Conservation (phyloP, 352 stramenopile species). For the Globisporangium ultimum region DNA sequence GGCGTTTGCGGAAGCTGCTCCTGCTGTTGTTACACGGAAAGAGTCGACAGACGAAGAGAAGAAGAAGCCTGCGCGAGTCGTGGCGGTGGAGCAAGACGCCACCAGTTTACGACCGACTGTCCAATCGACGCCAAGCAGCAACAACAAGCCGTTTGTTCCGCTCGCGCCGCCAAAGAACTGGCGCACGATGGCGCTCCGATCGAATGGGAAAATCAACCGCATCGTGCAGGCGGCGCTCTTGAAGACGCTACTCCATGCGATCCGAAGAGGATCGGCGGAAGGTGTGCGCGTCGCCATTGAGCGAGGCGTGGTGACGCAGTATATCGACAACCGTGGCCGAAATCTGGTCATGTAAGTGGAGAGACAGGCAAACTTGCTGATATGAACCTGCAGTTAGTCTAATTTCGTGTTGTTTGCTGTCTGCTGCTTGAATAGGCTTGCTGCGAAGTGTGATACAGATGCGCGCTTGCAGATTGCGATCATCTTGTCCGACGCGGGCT, state of each 20-base stretch:
- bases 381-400: not conserved
- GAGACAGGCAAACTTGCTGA: no score
- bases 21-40: no score
- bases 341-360: conserved; percentile 77
- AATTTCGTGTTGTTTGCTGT: not conserved
- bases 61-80: not conserved
- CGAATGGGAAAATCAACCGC: conserved; percentile 64
- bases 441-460: conserved; percentile 79
- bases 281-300: conserved; percentile 85
- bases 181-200: conserved; percentile 46
- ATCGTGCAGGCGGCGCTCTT: conserved; percentile 81
- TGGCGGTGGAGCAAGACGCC: conserved; percentile 2
- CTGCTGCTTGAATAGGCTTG: conserved; percentile 32
- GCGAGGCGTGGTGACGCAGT: conserved; percentile 68
- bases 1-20: no score
- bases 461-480: conserved; percentile 77
- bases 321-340: conserved; percentile 69
- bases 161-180: conserved; percentile 41
- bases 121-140: conserved; percentile 8
- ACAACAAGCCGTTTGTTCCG: conserved; percentile 40
- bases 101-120: not conserved
- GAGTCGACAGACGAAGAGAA: not conserved
- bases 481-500: conserved; percentile 80
- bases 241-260: conserved; percentile 81
- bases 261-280: conserved; percentile 73